These are phyloP conservation scores for Coniella vitis DNA, from an alignment of 2,329 filamentous ascomycete species.

Conservation along the genomic window DNA sequence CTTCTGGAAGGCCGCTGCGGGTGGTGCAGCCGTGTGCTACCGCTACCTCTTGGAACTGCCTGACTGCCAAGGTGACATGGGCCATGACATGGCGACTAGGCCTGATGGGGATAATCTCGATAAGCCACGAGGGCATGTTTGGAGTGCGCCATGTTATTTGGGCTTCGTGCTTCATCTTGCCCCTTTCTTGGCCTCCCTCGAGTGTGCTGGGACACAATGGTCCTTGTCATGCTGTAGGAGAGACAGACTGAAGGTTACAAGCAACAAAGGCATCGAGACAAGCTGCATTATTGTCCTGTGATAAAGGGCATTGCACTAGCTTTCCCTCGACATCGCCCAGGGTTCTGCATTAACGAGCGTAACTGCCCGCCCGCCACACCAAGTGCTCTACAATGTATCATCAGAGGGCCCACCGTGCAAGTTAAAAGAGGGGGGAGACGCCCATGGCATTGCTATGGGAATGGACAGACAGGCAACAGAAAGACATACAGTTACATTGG, in stretches of 20 bases:
- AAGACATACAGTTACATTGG: no score
- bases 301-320: slow-evolving; percentile 1
- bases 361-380: not conserved
- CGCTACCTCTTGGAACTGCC: no score
- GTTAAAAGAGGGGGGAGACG: not conserved
- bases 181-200: not conserved
- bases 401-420: not conserved
- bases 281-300: not conserved
- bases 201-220: no score
- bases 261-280: not conserved
- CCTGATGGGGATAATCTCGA: slow-evolving; percentile 1
- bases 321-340: not conserved
- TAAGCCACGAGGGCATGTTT: not conserved
- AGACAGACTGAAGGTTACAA: not conserved
- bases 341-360: not conserved
- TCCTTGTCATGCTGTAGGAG: no score
- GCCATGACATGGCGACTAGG: not conserved
- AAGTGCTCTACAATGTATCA: not conserved
- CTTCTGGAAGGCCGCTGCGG: no score
- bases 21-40: not conserved
- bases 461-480: no score
- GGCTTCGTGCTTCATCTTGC: not conserved
- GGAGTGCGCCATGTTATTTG: not conserved
- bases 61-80: not conserved
- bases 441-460: no score